Conservation (phyloP, 2,329 filamentous ascomycete genomes). For the Beauveria sp. region DNA sequence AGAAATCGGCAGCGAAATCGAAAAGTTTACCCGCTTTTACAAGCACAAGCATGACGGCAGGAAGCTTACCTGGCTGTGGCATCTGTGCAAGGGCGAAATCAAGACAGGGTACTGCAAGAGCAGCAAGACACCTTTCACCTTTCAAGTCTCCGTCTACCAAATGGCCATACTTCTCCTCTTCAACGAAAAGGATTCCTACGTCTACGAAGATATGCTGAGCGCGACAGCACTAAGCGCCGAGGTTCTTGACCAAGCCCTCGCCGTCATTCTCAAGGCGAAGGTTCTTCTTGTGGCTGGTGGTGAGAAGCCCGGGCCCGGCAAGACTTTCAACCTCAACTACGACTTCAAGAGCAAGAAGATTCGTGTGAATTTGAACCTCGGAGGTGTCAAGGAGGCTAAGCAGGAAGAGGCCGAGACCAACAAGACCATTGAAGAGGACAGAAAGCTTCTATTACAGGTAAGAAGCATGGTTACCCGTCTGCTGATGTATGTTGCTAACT, state of each 20-base stretch:
- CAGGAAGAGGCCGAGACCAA: slow-evolving; percentile 95
- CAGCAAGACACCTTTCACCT: slow-evolving; percentile 86
- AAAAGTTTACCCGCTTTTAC: slow-evolving; percentile 87
- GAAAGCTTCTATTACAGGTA: slow-evolving; percentile 94
- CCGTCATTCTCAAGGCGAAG: slow-evolving; percentile 87
- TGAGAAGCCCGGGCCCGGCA: slow-evolving; percentile 69
- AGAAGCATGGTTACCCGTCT: slow-evolving; percentile 23
- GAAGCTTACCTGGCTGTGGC: slow-evolving; percentile 97
- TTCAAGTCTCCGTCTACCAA: slow-evolving; percentile 96
- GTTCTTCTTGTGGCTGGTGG: slow-evolving; percentile 63
- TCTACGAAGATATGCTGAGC: slow-evolving; percentile 80
- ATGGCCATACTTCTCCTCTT: slow-evolving; percentile 94
- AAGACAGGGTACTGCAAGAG: slow-evolving; percentile 87
- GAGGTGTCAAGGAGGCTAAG: slow-evolving; percentile 92
- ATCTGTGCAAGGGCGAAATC: slow-evolving; percentile 94
- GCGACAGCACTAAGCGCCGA: slow-evolving; percentile 75
- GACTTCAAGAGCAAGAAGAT: slow-evolving; percentile 99
- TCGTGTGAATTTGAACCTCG: slow-evolving; percentile 91
- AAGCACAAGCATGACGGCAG: slow-evolving; percentile 93
- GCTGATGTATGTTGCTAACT: slow-evolving; percentile 18
- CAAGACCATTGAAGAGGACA: slow-evolving; percentile 98
- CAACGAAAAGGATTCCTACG: slow-evolving; percentile 80
- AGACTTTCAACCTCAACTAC: slow-evolving; percentile 78
- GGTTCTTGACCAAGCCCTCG: slow-evolving; percentile 76
- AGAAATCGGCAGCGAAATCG: slow-evolving; percentile 78